phyloP scores from a whole-genome alignment of 2,329 filamentous ascomycete species.

The Ophiocordyceps polyrhachis-furcata region DNA sequence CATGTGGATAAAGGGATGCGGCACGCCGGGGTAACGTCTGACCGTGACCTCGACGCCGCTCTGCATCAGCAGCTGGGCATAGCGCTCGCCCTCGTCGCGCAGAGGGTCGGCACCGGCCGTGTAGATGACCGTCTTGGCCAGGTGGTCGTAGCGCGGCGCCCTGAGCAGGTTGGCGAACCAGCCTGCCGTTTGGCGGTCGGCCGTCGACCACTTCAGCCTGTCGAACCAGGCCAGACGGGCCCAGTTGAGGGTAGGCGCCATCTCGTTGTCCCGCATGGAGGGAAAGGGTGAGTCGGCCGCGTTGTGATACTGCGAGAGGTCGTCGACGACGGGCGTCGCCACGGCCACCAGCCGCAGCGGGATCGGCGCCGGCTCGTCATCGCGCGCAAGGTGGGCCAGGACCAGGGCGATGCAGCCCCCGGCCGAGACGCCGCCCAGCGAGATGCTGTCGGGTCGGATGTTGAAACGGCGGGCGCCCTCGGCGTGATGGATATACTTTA shows the following conservation, averaged over 20 bases:
- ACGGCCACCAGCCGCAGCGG: conserved; percentile 18
- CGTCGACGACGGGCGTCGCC: conserved; percentile 21
- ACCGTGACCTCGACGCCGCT: conserved; percentile 25
- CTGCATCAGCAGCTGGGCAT: conserved; percentile 21
- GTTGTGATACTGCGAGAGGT: conserved; percentile 17
- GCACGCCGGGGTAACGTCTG: conserved; percentile 26
- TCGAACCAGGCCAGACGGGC: conserved; percentile 22
- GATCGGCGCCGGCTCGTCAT: conserved; percentile 11
- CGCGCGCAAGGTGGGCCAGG: conserved; percentile 20
- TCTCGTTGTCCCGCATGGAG: conserved; percentile 22
- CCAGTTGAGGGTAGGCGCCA: conserved; percentile 25
- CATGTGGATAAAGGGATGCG: conserved; percentile 32
- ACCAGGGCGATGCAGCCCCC: conserved; percentile 22
- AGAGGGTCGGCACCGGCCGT: conserved; percentile 25
- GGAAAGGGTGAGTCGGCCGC: conserved; percentile 18
- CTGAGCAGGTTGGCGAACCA: conserved; percentile 15
- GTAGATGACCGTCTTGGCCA: conserved; percentile 20
- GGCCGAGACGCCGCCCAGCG: conserved; percentile 26
- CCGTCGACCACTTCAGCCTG: conserved; percentile 12
- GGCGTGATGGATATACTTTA: conserved; percentile 17
- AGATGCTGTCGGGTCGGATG: conserved; percentile 17
- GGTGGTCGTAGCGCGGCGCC: conserved; percentile 14
- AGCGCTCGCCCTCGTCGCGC: conserved; percentile 29
- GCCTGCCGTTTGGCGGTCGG: conserved; percentile 5
- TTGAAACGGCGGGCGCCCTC: conserved; percentile 17